Percentiles rank a stretch among this genome's conserved stretches.
Evolutionary conservation across 139 green algal species (phyloP).

Genomic region (Chlorella sp.): DNA sequence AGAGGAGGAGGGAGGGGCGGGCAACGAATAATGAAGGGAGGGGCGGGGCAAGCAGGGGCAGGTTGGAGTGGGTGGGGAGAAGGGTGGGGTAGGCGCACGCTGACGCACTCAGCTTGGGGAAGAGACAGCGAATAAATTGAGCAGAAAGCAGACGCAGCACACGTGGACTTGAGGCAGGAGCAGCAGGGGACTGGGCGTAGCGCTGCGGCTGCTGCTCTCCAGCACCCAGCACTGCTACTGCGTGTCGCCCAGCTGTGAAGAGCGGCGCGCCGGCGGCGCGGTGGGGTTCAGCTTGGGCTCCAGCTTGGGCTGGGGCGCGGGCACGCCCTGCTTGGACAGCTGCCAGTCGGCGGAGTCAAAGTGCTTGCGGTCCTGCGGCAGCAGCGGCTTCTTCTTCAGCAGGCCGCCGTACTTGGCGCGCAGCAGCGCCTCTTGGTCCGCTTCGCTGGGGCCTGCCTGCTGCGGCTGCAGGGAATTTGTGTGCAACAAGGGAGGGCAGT

Average conservation of each 20-base stretch:
- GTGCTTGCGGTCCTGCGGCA: constrained; percentile 64
- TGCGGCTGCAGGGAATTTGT: not conserved
- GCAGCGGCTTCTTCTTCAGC: constrained; percentile 79
- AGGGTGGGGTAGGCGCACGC: not conserved
- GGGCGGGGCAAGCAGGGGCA: not conserved
- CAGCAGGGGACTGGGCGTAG: not conserved
- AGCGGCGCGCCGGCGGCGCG: constrained; percentile 46
- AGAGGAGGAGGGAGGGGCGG: not conserved
- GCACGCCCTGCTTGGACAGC: constrained; percentile 69
- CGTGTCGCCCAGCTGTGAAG: constrained; percentile 64
- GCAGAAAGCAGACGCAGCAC: not conserved
- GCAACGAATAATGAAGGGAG: constrained; percentile 8
- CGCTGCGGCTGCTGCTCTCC: not conserved
- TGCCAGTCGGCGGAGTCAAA: constrained; percentile 90
- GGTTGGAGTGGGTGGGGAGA: not conserved
- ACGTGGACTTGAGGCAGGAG: too few species aligned
- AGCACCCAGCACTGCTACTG: not conserved
- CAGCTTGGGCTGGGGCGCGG: constrained; percentile 49
- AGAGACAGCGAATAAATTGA: not conserved
- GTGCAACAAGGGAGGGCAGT: not conserved
- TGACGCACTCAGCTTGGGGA: not conserved
- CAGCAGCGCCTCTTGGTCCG: constrained; percentile 72
- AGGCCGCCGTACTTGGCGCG: constrained; percentile 79
- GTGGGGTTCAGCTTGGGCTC: constrained; percentile 75
- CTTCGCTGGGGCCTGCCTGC: constrained; percentile 35